Conservation (phyloP, 768 basidiomycete genomes). For the Panellus pusillus region DNA sequence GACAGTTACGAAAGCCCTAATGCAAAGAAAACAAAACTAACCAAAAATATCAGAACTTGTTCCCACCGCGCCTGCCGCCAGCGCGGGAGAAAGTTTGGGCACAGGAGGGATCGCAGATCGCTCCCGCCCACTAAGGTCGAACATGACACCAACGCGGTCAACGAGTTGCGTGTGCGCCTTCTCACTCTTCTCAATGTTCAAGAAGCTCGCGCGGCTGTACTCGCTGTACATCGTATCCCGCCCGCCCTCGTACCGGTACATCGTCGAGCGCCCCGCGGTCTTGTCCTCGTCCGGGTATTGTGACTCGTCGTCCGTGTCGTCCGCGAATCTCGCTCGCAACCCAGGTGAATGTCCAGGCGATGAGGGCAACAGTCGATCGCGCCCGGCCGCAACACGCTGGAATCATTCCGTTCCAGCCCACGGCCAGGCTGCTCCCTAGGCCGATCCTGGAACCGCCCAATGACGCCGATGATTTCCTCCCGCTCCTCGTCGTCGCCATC, state of each 20-base stretch:
- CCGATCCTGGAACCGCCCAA: slow-evolving; percentile 39
- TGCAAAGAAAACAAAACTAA: slow-evolving; percentile 17
- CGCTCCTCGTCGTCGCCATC: slow-evolving; percentile 29
- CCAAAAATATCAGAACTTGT: slow-evolving; percentile 32
- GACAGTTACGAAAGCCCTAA: neutral
- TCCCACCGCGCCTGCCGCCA: slow-evolving; percentile 23
- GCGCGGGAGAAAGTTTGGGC: slow-evolving; percentile 40
- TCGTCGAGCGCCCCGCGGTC: slow-evolving; percentile 24
- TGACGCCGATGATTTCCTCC: slow-evolving; percentile 36
- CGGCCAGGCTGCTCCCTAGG: slow-evolving; percentile 10
- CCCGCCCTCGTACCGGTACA: slow-evolving; percentile 28
- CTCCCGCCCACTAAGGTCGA: slow-evolving; percentile 39
- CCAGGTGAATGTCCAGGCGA: slow-evolving; percentile 3
- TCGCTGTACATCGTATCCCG: slow-evolving; percentile 42
- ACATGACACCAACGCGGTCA: slow-evolving; percentile 52
- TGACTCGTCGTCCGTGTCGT: slow-evolving; percentile 24
- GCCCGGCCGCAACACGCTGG: slow-evolving; percentile 14
- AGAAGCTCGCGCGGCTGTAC: slow-evolving; percentile 51
- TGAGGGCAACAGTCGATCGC: neutral
- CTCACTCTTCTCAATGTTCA: slow-evolving; percentile 55
- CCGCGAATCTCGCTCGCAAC: neutral
- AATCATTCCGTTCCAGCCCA: slow-evolving; percentile 33
- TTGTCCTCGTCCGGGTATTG: slow-evolving; percentile 27
- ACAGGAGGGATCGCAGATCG: slow-evolving; percentile 41
- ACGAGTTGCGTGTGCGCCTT: slow-evolving; percentile 50